These are phyloP conservation scores for Microcera coccophila DNA, from an alignment of 2,329 filamentous ascomycete genomes.

Conservation along the genomic window DNA sequence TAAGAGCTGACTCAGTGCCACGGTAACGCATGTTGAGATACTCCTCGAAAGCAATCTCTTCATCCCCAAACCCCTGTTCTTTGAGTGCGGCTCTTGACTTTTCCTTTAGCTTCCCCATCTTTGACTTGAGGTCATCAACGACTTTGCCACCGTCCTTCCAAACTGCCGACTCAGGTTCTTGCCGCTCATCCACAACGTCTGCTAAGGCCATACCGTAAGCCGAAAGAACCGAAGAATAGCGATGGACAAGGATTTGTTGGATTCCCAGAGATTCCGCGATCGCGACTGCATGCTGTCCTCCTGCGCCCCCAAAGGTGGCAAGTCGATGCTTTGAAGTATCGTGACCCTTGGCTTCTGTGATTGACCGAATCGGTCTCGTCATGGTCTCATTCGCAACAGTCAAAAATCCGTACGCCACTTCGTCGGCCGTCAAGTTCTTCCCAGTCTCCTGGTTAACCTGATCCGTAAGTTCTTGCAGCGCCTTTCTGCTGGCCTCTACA, in stretches of 20 bases:
- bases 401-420: slow-evolving; percentile 85
- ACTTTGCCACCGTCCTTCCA: slow-evolving; percentile 58
- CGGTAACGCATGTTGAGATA: slow-evolving; percentile 93
- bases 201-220: slow-evolving; percentile 91
- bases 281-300: slow-evolving; percentile 87
- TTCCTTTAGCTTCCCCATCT: slow-evolving; percentile 76
- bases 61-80: slow-evolving; percentile 74
- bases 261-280: slow-evolving; percentile 84
- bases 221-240: slow-evolving; percentile 84
- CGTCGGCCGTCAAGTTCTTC: slow-evolving; percentile 70
- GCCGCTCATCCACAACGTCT: slow-evolving; percentile 87
- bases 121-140: slow-evolving; percentile 60
- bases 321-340: slow-evolving; percentile 88
- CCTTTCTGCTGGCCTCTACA: slow-evolving; percentile 66
- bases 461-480: slow-evolving; percentile 71
- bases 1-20: slow-evolving; percentile 85
- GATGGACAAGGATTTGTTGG: slow-evolving; percentile 77
- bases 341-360: slow-evolving; percentile 89
- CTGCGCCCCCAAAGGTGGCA: slow-evolving; percentile 87
- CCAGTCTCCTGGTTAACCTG: slow-evolving; percentile 74
- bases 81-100: slow-evolving; percentile 64
- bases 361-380: slow-evolving; percentile 82
- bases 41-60: slow-evolving; percentile 78
- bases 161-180: slow-evolving; percentile 67
- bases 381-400: slow-evolving; percentile 89